Evolutionary conservation across 768 basidiomycete species (phyloP).

Genomic region (Suillus paluster): DNA sequence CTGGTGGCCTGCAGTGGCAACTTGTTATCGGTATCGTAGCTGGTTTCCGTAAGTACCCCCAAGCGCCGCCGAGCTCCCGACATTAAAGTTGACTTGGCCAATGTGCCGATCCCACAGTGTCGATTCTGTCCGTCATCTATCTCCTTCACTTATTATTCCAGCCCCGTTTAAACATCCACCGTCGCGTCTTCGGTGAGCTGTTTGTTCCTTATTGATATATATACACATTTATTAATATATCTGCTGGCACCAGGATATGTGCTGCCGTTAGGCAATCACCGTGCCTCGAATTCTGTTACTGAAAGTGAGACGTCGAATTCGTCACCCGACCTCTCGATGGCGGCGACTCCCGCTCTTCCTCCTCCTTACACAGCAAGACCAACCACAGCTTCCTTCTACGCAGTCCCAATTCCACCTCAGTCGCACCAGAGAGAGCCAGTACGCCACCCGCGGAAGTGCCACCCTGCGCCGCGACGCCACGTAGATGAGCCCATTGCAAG

Average conservation of each 20-base stretch:
- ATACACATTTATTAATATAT: not conserved
- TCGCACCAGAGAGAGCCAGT: not conserved
- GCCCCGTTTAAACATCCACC: not conserved
- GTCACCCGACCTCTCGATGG: not conserved
- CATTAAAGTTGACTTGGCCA: not conserved
- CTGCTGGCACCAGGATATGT: not conserved
- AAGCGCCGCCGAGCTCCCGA: not conserved
- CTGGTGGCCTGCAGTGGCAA: not conserved
- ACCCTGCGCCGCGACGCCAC: not conserved
- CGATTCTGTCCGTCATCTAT: not conserved
- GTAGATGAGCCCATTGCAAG: not conserved
- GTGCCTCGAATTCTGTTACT: not conserved
- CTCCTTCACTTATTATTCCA: not conserved
- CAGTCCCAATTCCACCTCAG: not conserved
- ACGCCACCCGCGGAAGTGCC: not conserved
- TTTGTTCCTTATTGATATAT: not conserved
- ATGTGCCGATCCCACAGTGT: not conserved
- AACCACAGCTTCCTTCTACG: not conserved
- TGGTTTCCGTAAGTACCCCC: not conserved
- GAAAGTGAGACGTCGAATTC: too few species aligned
- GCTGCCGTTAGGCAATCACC: not conserved
- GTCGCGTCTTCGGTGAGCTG: not conserved
- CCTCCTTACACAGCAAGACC: not conserved
- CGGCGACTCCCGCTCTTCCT: not conserved
- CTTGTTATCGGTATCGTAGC: not conserved